A percentile compares a stretch with the other conserved stretches of the same genome.
Conservation (phyloP, 805 yeast species). For the Candida namnaoensis region DNA sequence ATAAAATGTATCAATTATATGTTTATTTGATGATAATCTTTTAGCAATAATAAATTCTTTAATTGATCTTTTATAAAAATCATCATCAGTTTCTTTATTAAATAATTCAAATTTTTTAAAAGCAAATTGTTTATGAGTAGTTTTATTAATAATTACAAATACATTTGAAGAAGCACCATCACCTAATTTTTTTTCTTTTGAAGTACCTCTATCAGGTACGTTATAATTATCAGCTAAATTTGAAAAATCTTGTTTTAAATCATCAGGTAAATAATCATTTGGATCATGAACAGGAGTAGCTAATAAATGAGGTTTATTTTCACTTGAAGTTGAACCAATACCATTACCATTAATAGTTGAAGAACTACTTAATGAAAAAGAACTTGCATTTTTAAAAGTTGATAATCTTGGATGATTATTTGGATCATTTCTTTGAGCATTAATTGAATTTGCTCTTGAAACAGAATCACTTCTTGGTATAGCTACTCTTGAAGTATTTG, state of each 20-base stretch:
- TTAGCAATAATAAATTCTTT: slow-evolving; percentile 59
- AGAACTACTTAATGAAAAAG: slow-evolving; percentile 15
- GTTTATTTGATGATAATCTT: slow-evolving; percentile 43
- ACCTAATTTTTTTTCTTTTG: slow-evolving; percentile 44
- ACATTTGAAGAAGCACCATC: slow-evolving; percentile 70
- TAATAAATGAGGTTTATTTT: slow-evolving; percentile 38
- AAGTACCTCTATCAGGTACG: slow-evolving; percentile 24
- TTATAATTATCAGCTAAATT: slow-evolving; percentile 49
- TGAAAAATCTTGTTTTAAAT: slow-evolving; percentile 36
- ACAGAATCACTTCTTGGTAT: not conserved
- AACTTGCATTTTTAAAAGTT: slow-evolving; percentile 36
- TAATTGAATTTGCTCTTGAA: slow-evolving; percentile 6
- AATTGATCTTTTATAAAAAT: slow-evolving; percentile 55
- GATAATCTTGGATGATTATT: slow-evolving; percentile 60
- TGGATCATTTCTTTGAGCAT: slow-evolving; percentile 7
- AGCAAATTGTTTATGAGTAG: slow-evolving; percentile 41
- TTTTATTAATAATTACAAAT: slow-evolving; percentile 32
- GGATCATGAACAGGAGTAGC: slow-evolving; percentile 61
- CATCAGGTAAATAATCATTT: slow-evolving; percentile 50
- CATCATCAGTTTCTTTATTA: slow-evolving; percentile 51
- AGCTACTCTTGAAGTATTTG: not conserved
- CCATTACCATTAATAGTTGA: slow-evolving; percentile 6
- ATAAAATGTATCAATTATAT: slow-evolving; percentile 48
- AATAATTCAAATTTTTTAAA: slow-evolving; percentile 57
- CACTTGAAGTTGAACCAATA: slow-evolving; percentile 22